These are phyloP conservation scores for Haplographium delicatum DNA, from an alignment of 495 filamentous ascomycete species.

Conservation along the genomic window DNA sequence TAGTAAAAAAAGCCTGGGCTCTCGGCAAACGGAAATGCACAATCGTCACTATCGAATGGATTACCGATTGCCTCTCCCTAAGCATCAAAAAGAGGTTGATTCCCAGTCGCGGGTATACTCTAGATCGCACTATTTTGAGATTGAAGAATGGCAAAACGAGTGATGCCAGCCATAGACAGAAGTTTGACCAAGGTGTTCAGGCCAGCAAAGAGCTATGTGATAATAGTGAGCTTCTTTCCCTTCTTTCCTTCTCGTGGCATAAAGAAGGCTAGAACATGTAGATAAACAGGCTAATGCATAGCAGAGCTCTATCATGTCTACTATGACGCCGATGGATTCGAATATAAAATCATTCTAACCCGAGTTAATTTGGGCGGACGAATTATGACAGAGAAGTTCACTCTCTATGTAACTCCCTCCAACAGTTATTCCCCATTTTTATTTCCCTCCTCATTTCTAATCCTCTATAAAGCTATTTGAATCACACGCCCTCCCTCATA, in stretches of 20 bases:
- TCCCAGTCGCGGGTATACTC: conserved; percentile 41
- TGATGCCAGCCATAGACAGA: conserved; percentile 23
- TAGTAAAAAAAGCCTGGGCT: conserved; percentile 40
- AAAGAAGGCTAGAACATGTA: neutral
- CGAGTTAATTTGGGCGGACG: conserved; percentile 32
- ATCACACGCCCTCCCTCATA: conserved; percentile 37
- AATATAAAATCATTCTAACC: conserved; percentile 42
- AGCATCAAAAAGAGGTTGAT: conserved; percentile 26
- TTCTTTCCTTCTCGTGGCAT: neutral
- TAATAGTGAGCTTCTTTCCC: conserved; percentile 21
- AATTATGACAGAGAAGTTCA: conserved; percentile 16
- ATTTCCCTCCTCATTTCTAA: neutral
- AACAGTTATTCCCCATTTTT: neutral
- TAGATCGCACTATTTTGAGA: conserved; percentile 33
- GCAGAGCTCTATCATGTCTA: conserved; percentile 44
- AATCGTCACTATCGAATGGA: conserved; percentile 59
- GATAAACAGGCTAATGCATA: neutral
- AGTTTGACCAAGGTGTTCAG: conserved; percentile 24
- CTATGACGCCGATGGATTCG: conserved; percentile 40
- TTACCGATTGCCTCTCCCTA: conserved; percentile 45
- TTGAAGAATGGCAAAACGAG: conserved; percentile 26
- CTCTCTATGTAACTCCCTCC: conserved; percentile 13
- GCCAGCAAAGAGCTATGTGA: conserved; percentile 19
- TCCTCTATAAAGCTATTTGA: conserved; percentile 37
- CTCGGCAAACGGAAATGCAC: conserved; percentile 31